Evolutionary conservation across 73 alveolate species (phyloP), one percentile per base, ranked within the genome.

Genomic region (Paramecium sexaurelia): DNA sequence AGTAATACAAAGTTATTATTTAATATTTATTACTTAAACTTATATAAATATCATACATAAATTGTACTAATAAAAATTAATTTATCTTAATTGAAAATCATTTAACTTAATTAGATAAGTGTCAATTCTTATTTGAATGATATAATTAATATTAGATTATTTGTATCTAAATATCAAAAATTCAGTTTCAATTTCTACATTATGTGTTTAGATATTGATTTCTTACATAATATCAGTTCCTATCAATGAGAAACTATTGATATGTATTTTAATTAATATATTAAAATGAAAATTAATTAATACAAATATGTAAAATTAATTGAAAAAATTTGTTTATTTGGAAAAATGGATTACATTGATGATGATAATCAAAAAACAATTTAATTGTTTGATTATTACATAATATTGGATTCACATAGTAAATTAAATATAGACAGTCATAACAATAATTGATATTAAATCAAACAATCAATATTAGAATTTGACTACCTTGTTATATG

Each of bases 391-490:
- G 20, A 61, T 15, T 24, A 29, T 61, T 15, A 61, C 26, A 3
- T 24, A 61, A 61, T 61, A 61, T 61, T 61, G 83, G 83, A 61
- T 61, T 22, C 83, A 61, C 83, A 61, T 61, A 61, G 43, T 29
- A 29, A 61, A 61, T 61, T 29, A 26, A 61, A 29, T 61, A 2
- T 61, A 61, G 24, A 26, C 83, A 61, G 11, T 61, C 7, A 24
- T 61, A 7, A 61, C 83, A 22, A 61, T 61, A 7, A 61, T 20
- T 6, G 3, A 61, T 6, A 32, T 11, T 61, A 61, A 61, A 29
- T 32, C 67, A 0, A 51, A 61, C 11, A 61, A 11, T 61, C 22
- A 26, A 6, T 29, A 61, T 61, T 61, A 32, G 83, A 61, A 32
- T 61, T 29, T 61, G 43, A 29, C 83, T 29, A 29, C 39, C 26